Evolutionary conservation across 805 yeast genomes (phyloP), one percentile per base, ranked within the genome.

Genomic region (Candida nitratophila): DNA sequence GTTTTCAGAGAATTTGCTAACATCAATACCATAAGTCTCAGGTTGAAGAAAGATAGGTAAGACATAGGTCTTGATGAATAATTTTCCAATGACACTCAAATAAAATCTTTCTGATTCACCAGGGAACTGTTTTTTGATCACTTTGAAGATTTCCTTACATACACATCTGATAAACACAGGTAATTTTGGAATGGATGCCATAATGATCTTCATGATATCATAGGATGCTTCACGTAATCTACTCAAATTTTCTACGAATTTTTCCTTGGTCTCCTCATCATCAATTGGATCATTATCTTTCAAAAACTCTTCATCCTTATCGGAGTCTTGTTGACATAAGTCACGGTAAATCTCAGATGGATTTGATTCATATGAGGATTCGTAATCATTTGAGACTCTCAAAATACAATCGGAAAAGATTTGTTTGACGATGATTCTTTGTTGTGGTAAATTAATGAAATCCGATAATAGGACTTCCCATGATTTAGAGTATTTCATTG

Each of bases 201-300:
- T 52, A 21, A 89, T 54, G 0, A 75, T 54, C 17, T 74, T 74
- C 52, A 87, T 68, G 10, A 86, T 65, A 44, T 78, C 77, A 22
- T 83, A 76, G 0, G 87, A 69, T 37, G 74, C 70, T 49, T 86
- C 95, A 60, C 98, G 76, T 42, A 93, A 64, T 20, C 68, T 67
- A 61, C 86, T 86, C 54, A 93, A 66, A 52, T 93, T 90, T 31
- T 70, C 63, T 30, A 93, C 81, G 59, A 87, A 93, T 37, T 72
- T 70, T 0, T 65, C 63, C 30, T 93, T 75, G 0, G 91, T 88
- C n/a, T 74, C 80, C 1, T 80, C 75, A 50, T 86, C 90, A 50
- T 83, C 83, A 48, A 91, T 86, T 1, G 98, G 96, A 33, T 67
- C 81, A 19, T 69, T 60, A 2, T 66, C 54, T 3, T 47, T 64